These are phyloP conservation scores for Piloderma croceum DNA, from an alignment of 768 basidiomycete genomes.

Conservation along the genomic window DNA sequence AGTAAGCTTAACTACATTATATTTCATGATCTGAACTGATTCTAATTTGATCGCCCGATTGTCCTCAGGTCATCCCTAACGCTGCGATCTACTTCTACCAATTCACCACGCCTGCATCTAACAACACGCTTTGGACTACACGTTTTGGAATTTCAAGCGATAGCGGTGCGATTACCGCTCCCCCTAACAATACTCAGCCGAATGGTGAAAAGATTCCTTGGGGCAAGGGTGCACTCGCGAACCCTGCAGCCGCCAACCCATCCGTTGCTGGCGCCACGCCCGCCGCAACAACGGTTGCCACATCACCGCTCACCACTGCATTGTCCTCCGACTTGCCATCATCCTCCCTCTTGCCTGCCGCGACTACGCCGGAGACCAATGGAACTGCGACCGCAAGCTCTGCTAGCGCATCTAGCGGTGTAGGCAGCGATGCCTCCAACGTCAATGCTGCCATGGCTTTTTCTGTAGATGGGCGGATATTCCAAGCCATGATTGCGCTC, in stretches of 20 bases:
- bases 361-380: too few species aligned
- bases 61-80: conserved; percentile 50
- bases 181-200: conserved; percentile 51
- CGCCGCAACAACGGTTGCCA: conserved; percentile 1
- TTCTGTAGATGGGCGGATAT: too few species aligned
- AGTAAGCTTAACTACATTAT: conserved; percentile 42
- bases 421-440: too few species aligned
- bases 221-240: conserved; percentile 56
- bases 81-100: conserved; percentile 79
- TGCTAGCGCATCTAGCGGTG: too few species aligned
- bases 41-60: not conserved
- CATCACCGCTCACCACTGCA: conserved; percentile 7
- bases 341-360: too few species aligned
- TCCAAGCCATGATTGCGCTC: too few species aligned
- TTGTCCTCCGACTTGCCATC: not conserved
- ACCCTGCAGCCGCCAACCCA: conserved; percentile 27
- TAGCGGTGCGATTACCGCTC: conserved; percentile 38
- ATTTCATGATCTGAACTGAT: conserved; percentile 3
- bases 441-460: too few species aligned
- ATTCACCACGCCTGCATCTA: conserved; percentile 44
- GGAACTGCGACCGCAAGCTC: too few species aligned
- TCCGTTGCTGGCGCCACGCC: conserved; percentile 9
- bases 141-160: conserved; percentile 68
- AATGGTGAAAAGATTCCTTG: conserved; percentile 48
- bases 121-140: conserved; percentile 57